Evolutionary conservation across 2,329 filamentous ascomycete genomes (phyloP), one percentile per base, ranked within the genome.

Genomic region (Sarocladiaceae sp.): DNA sequence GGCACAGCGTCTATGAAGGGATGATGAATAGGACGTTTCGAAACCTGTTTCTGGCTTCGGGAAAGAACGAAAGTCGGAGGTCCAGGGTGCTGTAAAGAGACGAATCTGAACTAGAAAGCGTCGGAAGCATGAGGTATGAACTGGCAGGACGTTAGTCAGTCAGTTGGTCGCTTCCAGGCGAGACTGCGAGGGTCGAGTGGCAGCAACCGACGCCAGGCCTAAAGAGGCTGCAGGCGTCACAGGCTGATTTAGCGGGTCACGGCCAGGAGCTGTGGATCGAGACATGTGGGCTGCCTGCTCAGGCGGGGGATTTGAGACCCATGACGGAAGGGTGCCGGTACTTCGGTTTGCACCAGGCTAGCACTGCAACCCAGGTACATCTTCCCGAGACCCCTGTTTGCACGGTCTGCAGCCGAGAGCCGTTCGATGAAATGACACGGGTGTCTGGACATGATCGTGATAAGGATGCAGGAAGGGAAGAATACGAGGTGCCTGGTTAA

Each of bases 61-160:
- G 17, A 15, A 40, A 10, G 37, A 23, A 7, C 7, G 12, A 22
- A 20, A 40, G 37, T 22, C 3, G 10, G 37, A 40, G 10, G 20
- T 3, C 17, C 10, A 40, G 6, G 17, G 37, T 20, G 17, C 37
- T 40, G n/a, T 7, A 23, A n/a, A 4, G 12, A 25, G 25, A 26
- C 11, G n/a, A 18, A 46, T 15, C 8, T 15, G 29, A 33, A 8
- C 10, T 10, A 15, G 29, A 33, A 33, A 15, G 15, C 8, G 15
- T 33, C 15, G 10, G 29, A 20, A 22, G 26, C 28, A 17, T 26
- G 22, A 26, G n/a, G 40, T 44, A 20, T 12, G 40, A 25, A 17
- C 7, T 31, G 44, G 17, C 22, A 17, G 44, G 25, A 33, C 5
- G 44, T 48, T 48, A 48, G 44, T 48, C 44, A 48, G n/a, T n/a